These are phyloP conservation scores for Kluyveromyces aestuarii DNA, from an alignment of 805 yeast species.

Conservation along the genomic window DNA sequence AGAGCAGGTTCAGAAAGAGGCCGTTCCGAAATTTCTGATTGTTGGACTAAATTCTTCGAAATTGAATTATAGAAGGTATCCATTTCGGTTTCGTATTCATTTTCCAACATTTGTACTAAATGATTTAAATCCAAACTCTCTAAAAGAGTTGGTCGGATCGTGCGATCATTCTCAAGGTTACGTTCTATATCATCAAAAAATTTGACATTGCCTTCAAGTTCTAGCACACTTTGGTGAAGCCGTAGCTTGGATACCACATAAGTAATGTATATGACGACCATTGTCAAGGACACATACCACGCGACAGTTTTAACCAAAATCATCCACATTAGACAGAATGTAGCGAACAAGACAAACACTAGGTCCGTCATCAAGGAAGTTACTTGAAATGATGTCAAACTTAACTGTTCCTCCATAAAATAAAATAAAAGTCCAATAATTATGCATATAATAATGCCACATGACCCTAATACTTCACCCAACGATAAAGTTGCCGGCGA, in stretches of 20 bases:
- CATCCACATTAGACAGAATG: constrained; percentile 18
- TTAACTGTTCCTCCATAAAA: constrained; percentile 5
- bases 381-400: constrained; percentile 13
- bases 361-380: constrained; percentile 19
- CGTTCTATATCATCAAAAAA: background rate
- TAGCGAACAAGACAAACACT: constrained; percentile 17
- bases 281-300: constrained; percentile 17
- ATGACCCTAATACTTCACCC: constrained; percentile 31
- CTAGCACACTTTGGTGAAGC: background rate
- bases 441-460: constrained; percentile 29
- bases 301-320: constrained; percentile 17
- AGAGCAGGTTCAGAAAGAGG: background rate
- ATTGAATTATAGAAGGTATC: background rate
- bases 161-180: background rate
- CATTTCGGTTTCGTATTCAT: constrained; percentile 5
- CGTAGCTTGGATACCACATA: constrained; percentile 15
- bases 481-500: constrained; percentile 23
- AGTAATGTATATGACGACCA: constrained; percentile 18
- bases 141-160: constrained; percentile 22
- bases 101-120: constrained; percentile 19
- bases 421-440: constrained; percentile 18
- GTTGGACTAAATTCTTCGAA: background rate
- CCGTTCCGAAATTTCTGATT: background rate
- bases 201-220: background rate
- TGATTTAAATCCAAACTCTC: constrained; percentile 25